Evolutionary conservation across 495 filamentous ascomycete genomes (phyloP).

Genomic region (Acidomyces sp.): DNA sequence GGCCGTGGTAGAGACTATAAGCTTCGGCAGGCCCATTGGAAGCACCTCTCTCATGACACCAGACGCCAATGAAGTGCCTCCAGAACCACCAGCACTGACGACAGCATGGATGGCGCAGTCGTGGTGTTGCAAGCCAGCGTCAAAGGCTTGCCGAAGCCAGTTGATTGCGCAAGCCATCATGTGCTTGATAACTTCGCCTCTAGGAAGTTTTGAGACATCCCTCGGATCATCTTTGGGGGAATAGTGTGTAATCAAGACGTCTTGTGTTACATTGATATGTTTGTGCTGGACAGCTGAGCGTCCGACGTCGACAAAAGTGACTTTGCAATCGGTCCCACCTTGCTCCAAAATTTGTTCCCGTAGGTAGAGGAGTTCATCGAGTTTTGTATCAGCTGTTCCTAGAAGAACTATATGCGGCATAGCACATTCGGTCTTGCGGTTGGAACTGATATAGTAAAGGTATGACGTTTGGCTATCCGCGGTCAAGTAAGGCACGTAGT

Average conservation of each 20-base stretch:
- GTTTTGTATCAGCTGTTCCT: conserved; percentile 59
- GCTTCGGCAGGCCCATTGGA: conserved; percentile 52
- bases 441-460: no score
- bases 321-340: conserved; percentile 14
- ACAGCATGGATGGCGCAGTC: conserved; percentile 38
- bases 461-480: no score
- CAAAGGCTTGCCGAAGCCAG: conserved; percentile 28
- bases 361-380: conserved; percentile 45
- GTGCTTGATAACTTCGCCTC: conserved; percentile 37
- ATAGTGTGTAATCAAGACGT: conserved; percentile 24
- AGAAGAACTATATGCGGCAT: conserved; percentile 38
- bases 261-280: conserved; percentile 36
- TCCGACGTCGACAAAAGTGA: conserved; percentile 47
- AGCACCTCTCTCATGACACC: conserved; percentile 44
- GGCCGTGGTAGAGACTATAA: conserved; percentile 57
- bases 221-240: conserved; percentile 1
- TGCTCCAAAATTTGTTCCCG: conserved; percentile 25
- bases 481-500: no score
- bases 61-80: conserved; percentile 44
- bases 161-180: conserved; percentile 34
- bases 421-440: no score
- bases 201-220: conserved; percentile 25
- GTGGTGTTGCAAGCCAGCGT: conserved; percentile 6
- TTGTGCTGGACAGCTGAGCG: conserved; percentile 30
- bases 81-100: conserved; percentile 43